phyloP scores from a whole-genome alignment of 1,139 yeast species.

The Yamadazyma triangularis region DNA sequence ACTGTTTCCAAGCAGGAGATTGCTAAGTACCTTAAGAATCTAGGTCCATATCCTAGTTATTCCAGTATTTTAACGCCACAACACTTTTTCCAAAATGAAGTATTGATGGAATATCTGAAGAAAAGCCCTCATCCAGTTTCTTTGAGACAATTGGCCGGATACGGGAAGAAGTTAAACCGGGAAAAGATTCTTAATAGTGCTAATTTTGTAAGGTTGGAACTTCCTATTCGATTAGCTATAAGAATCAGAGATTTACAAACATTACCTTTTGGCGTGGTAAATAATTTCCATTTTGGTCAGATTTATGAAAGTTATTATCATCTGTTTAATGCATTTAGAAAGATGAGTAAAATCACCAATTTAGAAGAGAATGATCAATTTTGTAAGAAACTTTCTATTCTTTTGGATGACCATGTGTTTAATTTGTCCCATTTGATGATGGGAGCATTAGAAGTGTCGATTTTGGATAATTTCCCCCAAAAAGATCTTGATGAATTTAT shows the following conservation, averaged over 20 bases:
- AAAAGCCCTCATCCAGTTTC: constrained; percentile 83
- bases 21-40: constrained; percentile 35
- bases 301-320: constrained; percentile 87
- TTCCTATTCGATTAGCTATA: constrained; percentile 80
- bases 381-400: constrained; percentile 55
- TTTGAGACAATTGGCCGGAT: constrained; percentile 80
- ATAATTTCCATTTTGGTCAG: constrained; percentile 79
- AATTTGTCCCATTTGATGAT: constrained; percentile 85
- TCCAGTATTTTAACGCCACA: constrained; percentile 50
- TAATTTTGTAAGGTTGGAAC: constrained; percentile 79
- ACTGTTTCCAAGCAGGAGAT: constrained; percentile 31
- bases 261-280: constrained; percentile 78
- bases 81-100: constrained; percentile 84
- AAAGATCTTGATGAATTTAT: constrained; percentile 64
- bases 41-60: constrained; percentile 44
- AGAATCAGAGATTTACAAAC: constrained; percentile 75
- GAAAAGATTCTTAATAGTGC: constrained; percentile 80
- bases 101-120: constrained; percentile 59
- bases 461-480: constrained; percentile 58
- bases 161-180: constrained; percentile 74
- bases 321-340: constrained; percentile 81
- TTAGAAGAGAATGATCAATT: constrained; percentile 72
- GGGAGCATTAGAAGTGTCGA: constrained; percentile 88
- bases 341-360: constrained; percentile 59
- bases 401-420: constrained; percentile 73